Base-by-base conservation (phyloP, 805 yeast genomes). In the Candida namnaoensis region DNA sequence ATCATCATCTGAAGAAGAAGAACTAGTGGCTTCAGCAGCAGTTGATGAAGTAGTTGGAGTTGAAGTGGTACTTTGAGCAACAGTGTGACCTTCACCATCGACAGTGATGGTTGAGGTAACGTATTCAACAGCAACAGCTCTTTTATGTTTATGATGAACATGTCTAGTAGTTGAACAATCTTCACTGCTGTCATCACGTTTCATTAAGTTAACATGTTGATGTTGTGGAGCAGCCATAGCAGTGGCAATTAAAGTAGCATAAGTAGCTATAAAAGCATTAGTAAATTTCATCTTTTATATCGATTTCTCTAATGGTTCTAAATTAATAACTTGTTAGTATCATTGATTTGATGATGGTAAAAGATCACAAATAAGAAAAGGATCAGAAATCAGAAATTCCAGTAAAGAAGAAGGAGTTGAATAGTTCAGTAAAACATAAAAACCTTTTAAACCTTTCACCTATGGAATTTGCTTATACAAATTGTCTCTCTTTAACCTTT, bases 61-160 rank as follows among this genome's bases (percentile, higher is more conserved):
- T 11, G 46, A 46, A 37, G 56, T 52, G 12, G 59, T 57, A 11
- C 62, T 46, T 34, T 60, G 49, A 32, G 66, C 52, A 44, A 74
- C 54, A 38, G 77, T 69, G 43, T 61, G 51, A 46, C 77, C 78
- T n/a, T 64, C 57, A 38, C 62, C 69, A 46, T 72, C 69, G 40
- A 74, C 80, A 25, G 75, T 68, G 40, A 75, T 72, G 30, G 80
- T 74, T 50, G 75, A 74, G 57, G 76, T 73, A 32, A 69, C 72
- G 47, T 71, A 70, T 53, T 71, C 74, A 45, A 70, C 66, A 36
- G 74, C 76, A 41, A 70, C 66, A 25, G 73, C 76, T 60, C 76
- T 68, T 63, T 68, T 71, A 56, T 72, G 76, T 47, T 62, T 59
- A 51, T 66, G 75, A 57, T 71, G 76, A 42, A 63, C 60, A 45